A percentile compares a stretch with the other conserved stretches of the same genome.
Conservation (phyloP, 495 filamentous ascomycete genomes). For the Cryomyces antarcticus region DNA sequence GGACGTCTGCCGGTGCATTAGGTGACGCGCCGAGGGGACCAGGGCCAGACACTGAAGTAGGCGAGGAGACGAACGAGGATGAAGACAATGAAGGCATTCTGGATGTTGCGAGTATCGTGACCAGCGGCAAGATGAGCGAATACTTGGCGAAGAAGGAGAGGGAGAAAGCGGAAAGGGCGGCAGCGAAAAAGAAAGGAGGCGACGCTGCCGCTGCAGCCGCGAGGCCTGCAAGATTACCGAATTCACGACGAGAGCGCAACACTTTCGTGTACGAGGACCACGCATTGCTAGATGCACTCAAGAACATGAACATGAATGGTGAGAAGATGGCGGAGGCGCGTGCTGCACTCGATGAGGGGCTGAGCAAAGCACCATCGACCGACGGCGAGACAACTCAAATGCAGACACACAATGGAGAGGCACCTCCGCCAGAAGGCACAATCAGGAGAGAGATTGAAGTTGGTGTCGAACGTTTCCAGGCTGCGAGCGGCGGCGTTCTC, state of each 20-base stretch:
- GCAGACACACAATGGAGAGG: constrained; percentile 8
- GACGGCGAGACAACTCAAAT: constrained; percentile 7
- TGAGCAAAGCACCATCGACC: constrained; percentile 22
- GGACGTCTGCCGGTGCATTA: constrained; percentile 16
- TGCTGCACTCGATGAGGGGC: constrained; percentile 19
- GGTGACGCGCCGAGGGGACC: constrained; percentile 28
- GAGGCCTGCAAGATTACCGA: constrained; percentile 46
- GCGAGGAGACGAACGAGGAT: constrained; percentile 26
- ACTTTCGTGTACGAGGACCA: constrained; percentile 71
- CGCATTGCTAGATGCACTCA: constrained; percentile 37
- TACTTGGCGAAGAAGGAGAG: constrained; percentile 81
- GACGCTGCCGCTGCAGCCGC: constrained; percentile 24
- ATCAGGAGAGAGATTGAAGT: constrained; percentile 61
- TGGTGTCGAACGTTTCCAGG: constrained; percentile 70
- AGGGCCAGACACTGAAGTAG: constrained; percentile 29
- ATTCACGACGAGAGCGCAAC: constrained; percentile 56
- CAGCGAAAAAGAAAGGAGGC: constrained; percentile 34
- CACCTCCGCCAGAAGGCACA: constrained; percentile 14
- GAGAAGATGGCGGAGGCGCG: constrained; percentile 16
- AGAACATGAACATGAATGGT: constrained; percentile 25
- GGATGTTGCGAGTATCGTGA: constrained; percentile 85
- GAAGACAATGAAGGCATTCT: constrained; percentile 64
- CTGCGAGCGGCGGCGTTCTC: constrained; percentile 51
- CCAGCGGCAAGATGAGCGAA: constrained; percentile 76
- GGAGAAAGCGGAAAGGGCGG: constrained; percentile 58